A percentile compares a stretch with the other conserved stretches of the same genome.
These are phyloP conservation scores for Alternaria ventricosa DNA, from an alignment of 2,329 filamentous ascomycete genomes.

Conservation along the genomic window DNA sequence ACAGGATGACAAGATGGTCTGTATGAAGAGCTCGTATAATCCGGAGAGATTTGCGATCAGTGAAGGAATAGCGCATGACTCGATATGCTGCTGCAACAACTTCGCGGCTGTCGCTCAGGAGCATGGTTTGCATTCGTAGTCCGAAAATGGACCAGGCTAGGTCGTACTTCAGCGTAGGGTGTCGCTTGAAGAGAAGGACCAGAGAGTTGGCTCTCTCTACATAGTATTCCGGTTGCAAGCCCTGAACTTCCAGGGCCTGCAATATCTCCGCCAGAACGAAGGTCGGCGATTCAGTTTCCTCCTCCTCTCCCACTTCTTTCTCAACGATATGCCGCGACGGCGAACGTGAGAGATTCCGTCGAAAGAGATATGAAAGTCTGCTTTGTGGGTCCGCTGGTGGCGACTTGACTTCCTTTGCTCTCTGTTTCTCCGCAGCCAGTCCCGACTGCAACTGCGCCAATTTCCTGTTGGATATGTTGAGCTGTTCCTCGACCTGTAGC, in stretches of 20 bases:
- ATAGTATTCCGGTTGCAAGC: conserved; percentile 92
- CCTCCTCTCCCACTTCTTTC: conserved; percentile 70
- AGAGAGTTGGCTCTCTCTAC: conserved; percentile 89
- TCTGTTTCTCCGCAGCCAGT: conserved; percentile 66
- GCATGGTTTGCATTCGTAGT: conserved; percentile 90
- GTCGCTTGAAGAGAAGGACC: conserved; percentile 93
- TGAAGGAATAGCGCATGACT: conserved; percentile 92
- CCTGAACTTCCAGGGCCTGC: conserved; percentile 85
- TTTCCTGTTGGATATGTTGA: conserved; percentile 84
- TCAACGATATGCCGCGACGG: conserved; percentile 54
- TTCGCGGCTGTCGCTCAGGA: conserved; percentile 93
- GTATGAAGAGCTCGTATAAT: conserved; percentile 89
- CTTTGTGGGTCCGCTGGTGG: conserved; percentile 56
- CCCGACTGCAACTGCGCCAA: conserved; percentile 65
- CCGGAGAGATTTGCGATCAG: conserved; percentile 85
- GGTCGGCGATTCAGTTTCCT: conserved; percentile 82
- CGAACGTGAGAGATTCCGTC: conserved; percentile 61
- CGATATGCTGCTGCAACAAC: conserved; percentile 94
- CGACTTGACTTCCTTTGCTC: conserved; percentile 61
- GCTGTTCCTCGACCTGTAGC: conserved; percentile 73
- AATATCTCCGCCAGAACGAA: conserved; percentile 89
- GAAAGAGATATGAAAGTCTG: conserved; percentile 65
- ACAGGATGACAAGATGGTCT: conserved; percentile 89
- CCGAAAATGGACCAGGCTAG: conserved; percentile 96
- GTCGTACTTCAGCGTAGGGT: conserved; percentile 95